Evolutionary conservation across 306 rosid genomes (phyloP), one percentile per base, ranked within the genome.

Genomic region (Carpinus viminea): DNA sequence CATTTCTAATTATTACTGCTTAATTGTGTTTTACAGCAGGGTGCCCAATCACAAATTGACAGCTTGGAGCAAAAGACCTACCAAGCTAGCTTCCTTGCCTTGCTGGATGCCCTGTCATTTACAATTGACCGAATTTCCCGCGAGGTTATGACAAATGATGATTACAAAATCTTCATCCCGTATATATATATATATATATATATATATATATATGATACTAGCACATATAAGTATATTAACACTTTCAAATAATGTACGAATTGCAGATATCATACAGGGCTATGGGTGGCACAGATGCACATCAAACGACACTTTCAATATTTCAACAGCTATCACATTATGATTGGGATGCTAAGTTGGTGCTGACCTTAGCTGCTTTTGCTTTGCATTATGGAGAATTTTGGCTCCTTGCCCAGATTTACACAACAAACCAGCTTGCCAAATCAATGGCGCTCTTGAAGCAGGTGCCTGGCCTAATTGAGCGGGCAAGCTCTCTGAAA

Each of bases 331-430:
- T 88, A 13, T 80, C 87, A 62, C 59, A 2, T 57, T 88, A 38
- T 76, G 74, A 79, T 69, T 88, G 91, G 91, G 85, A 88, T 76
- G 84, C 84, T 65, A 88, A 88, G 81, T 65, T 88, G 74, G 89
- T 88, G 74, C 26, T 88, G 45, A n/a, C 87, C 72, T 45, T 88
- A 38, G 89, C 89, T 3, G 86, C 87, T 61, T 85, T 85, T 76
- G 83, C 89, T 54, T 52, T 83, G 12, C 69, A 47, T 48, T 88
- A 80, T 3, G 91, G 89, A 13, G 87, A 85, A 70, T 88, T 85
- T 72, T 85, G 86, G 87, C 84, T 85, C 20, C 91, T 88, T 16
- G 87, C 89, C 3, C 78, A 88, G 62, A 81, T 83, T 73, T 80
- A 88, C 60, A 64, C 81, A 1, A 70, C 85, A 45, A 80, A 88